phyloP scores from a whole-genome alignment of 192 early-diverging fungal genomes.

The Podila minutissima region DNA sequence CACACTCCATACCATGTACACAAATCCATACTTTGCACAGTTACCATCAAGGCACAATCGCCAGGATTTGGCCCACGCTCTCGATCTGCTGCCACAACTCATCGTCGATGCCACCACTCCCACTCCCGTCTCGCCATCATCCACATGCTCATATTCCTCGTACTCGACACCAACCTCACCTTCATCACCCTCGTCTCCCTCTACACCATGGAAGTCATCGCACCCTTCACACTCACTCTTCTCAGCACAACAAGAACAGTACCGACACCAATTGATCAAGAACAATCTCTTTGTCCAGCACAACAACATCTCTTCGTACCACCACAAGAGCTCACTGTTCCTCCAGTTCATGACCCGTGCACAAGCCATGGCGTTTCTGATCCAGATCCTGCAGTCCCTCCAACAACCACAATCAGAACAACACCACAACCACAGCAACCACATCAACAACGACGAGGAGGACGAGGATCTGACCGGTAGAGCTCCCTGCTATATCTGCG shows the following conservation, averaged over 20 bases:
- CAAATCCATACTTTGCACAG: constrained; percentile 35
- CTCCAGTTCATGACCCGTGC: constrained; percentile 43
- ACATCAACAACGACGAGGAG: not conserved
- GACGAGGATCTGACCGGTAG: not conserved
- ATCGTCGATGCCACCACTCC: constrained; percentile 7
- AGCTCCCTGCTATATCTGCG: not conserved
- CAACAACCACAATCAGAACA: not conserved
- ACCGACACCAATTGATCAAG: constrained; percentile 21
- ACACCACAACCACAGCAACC: not conserved
- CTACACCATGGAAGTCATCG: not conserved
- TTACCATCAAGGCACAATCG: constrained; percentile 39
- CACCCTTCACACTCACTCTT: not conserved
- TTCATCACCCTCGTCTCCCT: not conserved
- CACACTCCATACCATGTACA: not conserved
- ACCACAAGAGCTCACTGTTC: not conserved
- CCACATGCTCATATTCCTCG: constrained; percentile 9
- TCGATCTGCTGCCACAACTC: constrained; percentile 32
- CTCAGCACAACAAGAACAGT: not conserved
- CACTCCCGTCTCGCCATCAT: constrained; percentile 1
- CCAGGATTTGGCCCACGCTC: constrained; percentile 42
- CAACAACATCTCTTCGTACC: not conserved
- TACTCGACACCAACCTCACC: constrained; percentile 8
- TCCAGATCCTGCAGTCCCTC: constrained; percentile 6
- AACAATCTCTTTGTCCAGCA: constrained; percentile 5
- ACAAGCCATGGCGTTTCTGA: constrained; percentile 49